A percentile compares a stretch with the other conserved stretches of the same genome.
phyloP scores from a whole-genome alignment of 164 flowering plant species.

The Vitis rotundifolia region DNA sequence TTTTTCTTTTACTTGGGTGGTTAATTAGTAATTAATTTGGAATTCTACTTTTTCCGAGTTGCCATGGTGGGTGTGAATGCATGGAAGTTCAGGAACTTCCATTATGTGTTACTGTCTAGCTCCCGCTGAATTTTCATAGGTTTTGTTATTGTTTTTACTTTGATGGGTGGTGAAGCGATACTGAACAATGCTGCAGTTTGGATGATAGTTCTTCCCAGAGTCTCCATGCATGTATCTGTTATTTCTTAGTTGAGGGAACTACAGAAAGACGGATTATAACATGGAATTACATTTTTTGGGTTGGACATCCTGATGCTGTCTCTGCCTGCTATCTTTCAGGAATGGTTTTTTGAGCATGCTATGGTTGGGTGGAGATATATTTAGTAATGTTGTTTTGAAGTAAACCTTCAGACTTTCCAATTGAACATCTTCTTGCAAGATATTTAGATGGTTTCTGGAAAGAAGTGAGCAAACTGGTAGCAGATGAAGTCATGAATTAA shows the following conservation, averaged over 20 bases:
- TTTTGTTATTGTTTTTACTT: neutral
- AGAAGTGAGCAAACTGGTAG: constrained; percentile 1
- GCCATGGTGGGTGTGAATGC: neutral
- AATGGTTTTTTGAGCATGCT: neutral
- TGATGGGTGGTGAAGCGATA: neutral
- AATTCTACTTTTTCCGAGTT: neutral
- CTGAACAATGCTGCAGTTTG: constrained; percentile 2
- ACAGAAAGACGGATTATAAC: neutral
- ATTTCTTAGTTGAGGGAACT: neutral
- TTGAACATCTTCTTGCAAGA: constrained; percentile 1
- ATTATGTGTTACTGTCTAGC: constrained; percentile 3
- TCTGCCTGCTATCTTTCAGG: neutral
- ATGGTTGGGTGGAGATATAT: neutral
- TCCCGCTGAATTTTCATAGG: neutral
- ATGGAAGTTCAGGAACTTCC: neutral
- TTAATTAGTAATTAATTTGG: neutral
- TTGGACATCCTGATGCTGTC: neutral
- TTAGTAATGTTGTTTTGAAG: neutral
- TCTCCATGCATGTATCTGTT: neutral
- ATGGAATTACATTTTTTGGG: neutral
- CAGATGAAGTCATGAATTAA: neutral
- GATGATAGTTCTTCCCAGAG: neutral
- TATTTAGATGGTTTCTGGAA: neutral
- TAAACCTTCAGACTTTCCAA: neutral
- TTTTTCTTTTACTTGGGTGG: neutral